Conservation (phyloP, 2,329 filamentous ascomycete species). For the Colletotrichum cereale region DNA sequence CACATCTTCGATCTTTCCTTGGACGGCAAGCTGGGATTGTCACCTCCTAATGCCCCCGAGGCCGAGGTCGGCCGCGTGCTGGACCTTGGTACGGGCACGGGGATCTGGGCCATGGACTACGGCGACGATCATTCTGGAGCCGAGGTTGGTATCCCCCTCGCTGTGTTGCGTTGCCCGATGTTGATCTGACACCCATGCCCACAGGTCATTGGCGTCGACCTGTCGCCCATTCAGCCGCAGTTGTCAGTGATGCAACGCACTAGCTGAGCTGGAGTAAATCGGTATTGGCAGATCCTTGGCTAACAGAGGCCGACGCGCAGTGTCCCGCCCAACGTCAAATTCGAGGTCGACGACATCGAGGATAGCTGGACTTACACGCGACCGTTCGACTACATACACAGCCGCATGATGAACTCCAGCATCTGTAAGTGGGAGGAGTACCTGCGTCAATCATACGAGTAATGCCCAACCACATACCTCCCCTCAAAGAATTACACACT, state of each 20-base stretch:
- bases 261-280: too few species aligned
- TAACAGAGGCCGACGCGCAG: constrained; percentile 41
- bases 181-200: not conserved
- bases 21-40: constrained; percentile 43
- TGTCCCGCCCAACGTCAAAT: constrained; percentile 55
- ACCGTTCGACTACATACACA: constrained; percentile 71
- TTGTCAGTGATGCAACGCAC: constrained; percentile 44
- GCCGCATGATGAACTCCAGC: constrained; percentile 65
- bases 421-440: constrained; percentile 67
- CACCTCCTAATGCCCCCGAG: constrained; percentile 36
- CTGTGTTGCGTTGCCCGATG: accelerated
- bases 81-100: constrained; percentile 48
- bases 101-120: constrained; percentile 56
- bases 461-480: constrained; percentile 51
- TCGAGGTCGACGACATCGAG: constrained; percentile 55
- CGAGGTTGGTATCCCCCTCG: constrained; percentile 39
- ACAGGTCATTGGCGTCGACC: constrained; percentile 53
- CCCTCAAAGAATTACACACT: constrained; percentile 50
- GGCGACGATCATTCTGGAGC: constrained; percentile 53
- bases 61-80: constrained; percentile 41
- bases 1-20: constrained; percentile 64
- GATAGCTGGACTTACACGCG: constrained; percentile 46
- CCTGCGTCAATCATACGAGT: constrained; percentile 59
- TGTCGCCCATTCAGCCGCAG: constrained; percentile 55
- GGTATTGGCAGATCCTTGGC: not conserved